Percentiles rank a stretch among this genome's conserved stretches.
Evolutionary conservation across 352 stramenopile species (phyloP).

Genomic region (Pythium plurisporium): DNA sequence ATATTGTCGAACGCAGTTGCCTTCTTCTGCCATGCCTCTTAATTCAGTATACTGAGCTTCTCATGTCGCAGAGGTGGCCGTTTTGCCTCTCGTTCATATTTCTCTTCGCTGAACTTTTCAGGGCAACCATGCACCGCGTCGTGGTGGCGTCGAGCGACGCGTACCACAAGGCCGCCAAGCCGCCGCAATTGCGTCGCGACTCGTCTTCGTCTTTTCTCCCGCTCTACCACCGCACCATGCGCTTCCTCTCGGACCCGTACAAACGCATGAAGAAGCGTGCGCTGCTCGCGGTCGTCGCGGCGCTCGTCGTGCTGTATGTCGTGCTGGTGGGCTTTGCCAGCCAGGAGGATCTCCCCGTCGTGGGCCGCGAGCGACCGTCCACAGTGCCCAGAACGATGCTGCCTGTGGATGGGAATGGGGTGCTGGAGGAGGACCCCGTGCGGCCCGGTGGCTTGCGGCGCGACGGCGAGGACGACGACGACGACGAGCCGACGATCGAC

Average conservation of each 20-base stretch:
- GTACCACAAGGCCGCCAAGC: constrained; percentile 6
- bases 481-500: constrained; percentile 1
- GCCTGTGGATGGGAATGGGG: constrained; percentile 2
- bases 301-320: constrained; percentile 59
- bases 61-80: too few species aligned
- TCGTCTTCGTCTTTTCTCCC: constrained; percentile 30
- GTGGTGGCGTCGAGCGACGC: too few species aligned
- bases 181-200: constrained; percentile 6
- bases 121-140: too few species aligned
- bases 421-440: neutral
- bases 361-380: constrained; percentile 17
- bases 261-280: constrained; percentile 51
- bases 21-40: too few species aligned
- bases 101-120: too few species aligned
- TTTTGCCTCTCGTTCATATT: too few species aligned
- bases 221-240: constrained; percentile 64
- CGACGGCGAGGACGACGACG: neutral
- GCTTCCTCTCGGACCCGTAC: constrained; percentile 55
- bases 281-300: constrained; percentile 27
- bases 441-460: constrained; percentile 8
- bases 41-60: too few species aligned
- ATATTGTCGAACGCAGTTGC: neutral
- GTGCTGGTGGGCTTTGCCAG: constrained; percentile 36
- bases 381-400: too few species aligned
- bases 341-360: constrained; percentile 7